phyloP scores from a whole-genome alignment of 768 basidiomycete genomes.

The Hygrophoropsis aurantiaca region DNA sequence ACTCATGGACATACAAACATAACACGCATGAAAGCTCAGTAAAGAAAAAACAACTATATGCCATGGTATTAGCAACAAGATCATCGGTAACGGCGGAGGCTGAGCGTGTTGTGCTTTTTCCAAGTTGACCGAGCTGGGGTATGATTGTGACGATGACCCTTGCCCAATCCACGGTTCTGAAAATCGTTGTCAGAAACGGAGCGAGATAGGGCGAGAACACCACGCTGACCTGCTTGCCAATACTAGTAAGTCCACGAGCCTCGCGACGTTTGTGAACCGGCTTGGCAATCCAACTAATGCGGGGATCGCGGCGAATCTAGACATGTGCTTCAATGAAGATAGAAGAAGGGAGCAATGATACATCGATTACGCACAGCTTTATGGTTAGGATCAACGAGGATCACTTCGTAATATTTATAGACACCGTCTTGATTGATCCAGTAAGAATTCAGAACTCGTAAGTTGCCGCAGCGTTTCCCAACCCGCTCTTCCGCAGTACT shows the following conservation, averaged over 20 bases:
- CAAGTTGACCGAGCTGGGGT: conserved; percentile 87
- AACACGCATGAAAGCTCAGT: conserved; percentile 26
- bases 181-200: conserved; percentile 6
- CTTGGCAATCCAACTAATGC: conserved; percentile 99
- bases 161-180: conserved; percentile 96
- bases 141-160: conserved; percentile 94
- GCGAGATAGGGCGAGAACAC: not conserved
- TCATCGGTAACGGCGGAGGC: conserved; percentile 84
- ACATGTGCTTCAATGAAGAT: conserved; percentile 6
- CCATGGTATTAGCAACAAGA: conserved; percentile 1
- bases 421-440: conserved; percentile 99
- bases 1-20: conserved; percentile 19
- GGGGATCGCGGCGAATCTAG: conserved; percentile 90
- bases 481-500: conserved; percentile 98
- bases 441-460: conserved; percentile 97
- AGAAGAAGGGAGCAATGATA: not conserved
- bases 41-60: conserved; percentile 5
- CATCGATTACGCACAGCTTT: conserved; percentile 68
- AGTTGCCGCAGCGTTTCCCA: conserved; percentile 91
- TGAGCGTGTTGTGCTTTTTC: conserved; percentile 98
- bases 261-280: conserved; percentile 99
- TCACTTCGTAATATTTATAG: conserved; percentile 99
- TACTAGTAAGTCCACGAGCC: conserved; percentile 93
- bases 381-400: conserved; percentile 93
- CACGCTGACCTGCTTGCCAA: conserved; percentile 83